Base-by-base conservation (phyloP, 306 rosid species). In the Castanea sativa region DNA sequence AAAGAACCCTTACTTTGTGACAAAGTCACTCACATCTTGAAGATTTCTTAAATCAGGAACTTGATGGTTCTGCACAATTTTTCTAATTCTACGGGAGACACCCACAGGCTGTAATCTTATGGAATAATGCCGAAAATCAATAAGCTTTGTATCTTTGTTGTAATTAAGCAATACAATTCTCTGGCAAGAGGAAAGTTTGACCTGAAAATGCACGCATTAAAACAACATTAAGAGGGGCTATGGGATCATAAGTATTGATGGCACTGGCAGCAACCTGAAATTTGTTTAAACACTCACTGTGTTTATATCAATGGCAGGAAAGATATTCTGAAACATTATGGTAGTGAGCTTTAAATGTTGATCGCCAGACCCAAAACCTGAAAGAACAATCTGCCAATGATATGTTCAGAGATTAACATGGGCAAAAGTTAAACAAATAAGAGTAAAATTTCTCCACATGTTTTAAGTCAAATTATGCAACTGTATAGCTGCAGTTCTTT, bases 61-160 rank as follows among this genome's bases (percentile, higher is more conserved):
- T 72, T 91, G 87, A 86, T 90, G 99, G 73, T 83, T 93, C 89
- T 93, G 99, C 81, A 96, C 99, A 79, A 96, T 89, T 84, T 86
- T 93, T 75, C 96, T 90, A 74, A 96, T 76, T 84, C 92, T 91
- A 13, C 93, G 93, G 29, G 99, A 91, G 84, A 93, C 99, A 61
- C 99, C 99, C 53, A 96, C 88, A 18, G 99, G 99, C 76, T 90
- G 97, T 81, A 93, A 87, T 80, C 99, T 89, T 73, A 96, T 84
- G 43, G 99, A 96, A 81, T 93, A 96, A 79, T 96, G 98, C 70
- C 99, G 94, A 78, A 96, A 96, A 80, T 96, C 97, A 85, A 96
- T 85, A 55, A 85, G 88, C 84, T 91, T 91, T 15, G 98, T 93
- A 80, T 93, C 98, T 71, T 90, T 92, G 89, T 96, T 91, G 89